phyloP scores from a whole-genome alignment of 176 grass and related monocot species.

The Triticum dicoccoides region DNA sequence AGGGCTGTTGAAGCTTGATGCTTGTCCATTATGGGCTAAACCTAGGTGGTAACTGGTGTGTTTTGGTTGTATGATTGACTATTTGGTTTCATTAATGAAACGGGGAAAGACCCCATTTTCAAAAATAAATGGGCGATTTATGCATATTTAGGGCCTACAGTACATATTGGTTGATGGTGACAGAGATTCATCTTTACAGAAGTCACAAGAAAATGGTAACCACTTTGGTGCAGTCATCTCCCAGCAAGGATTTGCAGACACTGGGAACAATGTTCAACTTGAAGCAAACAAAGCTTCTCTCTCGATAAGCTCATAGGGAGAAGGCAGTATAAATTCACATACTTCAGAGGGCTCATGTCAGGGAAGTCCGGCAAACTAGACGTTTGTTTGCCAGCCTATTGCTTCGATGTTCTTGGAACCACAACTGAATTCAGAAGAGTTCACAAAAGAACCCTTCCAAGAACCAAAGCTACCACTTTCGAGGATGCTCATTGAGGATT shows the following conservation, averaged over 20 bases:
- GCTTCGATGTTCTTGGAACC: constrained; percentile 42
- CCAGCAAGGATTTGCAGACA: constrained; percentile 35
- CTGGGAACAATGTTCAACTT: constrained; percentile 35
- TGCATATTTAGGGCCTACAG: no score
- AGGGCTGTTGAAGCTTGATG: no score
- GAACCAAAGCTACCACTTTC: constrained; percentile 45
- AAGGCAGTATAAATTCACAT: constrained; percentile 69
- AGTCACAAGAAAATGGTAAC: constrained; percentile 30
- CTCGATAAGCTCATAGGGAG: constrained; percentile 71
- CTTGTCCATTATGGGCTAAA: no score
- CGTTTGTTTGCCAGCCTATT: constrained; percentile 48
- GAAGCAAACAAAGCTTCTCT: constrained; percentile 54
- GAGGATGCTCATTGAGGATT: constrained; percentile 66
- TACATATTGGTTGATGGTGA: background rate
- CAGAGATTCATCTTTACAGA: constrained; percentile 30
- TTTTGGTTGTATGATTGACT: no score
- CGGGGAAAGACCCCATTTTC: no score
- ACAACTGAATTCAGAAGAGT: constrained; percentile 31
- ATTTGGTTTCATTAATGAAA: no score
- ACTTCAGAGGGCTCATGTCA: constrained; percentile 81
- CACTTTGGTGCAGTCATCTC: constrained; percentile 24
- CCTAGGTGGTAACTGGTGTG: no score
- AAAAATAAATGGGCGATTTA: no score
- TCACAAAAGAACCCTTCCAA: constrained; percentile 46
- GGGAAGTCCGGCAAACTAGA: constrained; percentile 48